These are phyloP conservation scores for Didymella lethalis DNA, from an alignment of 2,329 filamentous ascomycete species.

Conservation along the genomic window DNA sequence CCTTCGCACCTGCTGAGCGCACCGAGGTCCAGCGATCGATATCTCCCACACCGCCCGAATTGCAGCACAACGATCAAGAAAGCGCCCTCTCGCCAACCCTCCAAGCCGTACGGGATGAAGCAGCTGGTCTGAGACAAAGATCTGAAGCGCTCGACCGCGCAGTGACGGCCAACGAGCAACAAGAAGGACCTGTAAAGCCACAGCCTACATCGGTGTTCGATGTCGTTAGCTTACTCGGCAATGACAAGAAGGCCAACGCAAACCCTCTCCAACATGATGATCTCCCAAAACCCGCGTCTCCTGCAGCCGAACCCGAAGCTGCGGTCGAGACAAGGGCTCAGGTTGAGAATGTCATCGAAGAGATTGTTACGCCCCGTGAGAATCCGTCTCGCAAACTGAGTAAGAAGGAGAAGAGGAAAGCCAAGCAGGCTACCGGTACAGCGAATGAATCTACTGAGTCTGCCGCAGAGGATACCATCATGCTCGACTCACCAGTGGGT, in stretches of 20 bases:
- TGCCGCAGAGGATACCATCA: neutral
- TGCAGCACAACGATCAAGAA: neutral
- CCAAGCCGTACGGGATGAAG: slow-evolving; percentile 38
- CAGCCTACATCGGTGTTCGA: slow-evolving; percentile 37
- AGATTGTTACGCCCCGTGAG: slow-evolving; percentile 1
- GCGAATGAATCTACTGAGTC: slow-evolving; percentile 16
- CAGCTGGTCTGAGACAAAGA: slow-evolving; percentile 37
- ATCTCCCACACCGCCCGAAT: neutral
- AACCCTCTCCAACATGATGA: slow-evolving; percentile 33
- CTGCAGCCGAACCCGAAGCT: slow-evolving; percentile 28
- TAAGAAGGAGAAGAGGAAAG: slow-evolving; percentile 38
- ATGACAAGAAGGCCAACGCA: slow-evolving; percentile 42
- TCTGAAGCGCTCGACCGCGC: slow-evolving; percentile 38
- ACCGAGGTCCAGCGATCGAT: slow-evolving; percentile 9
- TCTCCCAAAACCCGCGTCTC: slow-evolving; percentile 33
- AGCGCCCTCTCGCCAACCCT: slow-evolving; percentile 35
- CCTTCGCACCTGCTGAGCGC: slow-evolving; percentile 1
- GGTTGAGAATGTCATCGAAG: slow-evolving; percentile 20
- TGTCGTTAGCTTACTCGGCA: slow-evolving; percentile 38
- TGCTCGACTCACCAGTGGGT: neutral
- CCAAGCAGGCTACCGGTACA: slow-evolving; percentile 18
- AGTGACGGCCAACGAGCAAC: slow-evolving; percentile 21
- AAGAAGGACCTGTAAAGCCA: slow-evolving; percentile 23
- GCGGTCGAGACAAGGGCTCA: slow-evolving; percentile 33
- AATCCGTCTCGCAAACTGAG: slow-evolving; percentile 24